Evolutionary conservation across 2,329 filamentous ascomycete species (phyloP).

Genomic region (Zarea fungicola): DNA sequence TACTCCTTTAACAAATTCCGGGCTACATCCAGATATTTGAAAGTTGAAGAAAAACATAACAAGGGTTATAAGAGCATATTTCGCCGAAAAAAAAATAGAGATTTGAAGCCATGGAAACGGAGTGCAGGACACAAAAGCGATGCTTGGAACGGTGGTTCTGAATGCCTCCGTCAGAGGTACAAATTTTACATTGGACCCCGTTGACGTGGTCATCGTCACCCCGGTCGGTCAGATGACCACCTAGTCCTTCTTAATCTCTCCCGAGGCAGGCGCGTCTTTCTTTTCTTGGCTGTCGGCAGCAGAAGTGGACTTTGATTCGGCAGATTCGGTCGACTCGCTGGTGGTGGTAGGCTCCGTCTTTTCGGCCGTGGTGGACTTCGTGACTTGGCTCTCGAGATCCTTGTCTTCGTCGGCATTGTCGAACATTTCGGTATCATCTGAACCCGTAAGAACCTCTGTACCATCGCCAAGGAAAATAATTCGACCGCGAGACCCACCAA

Average conservation of each 20-base stretch:
- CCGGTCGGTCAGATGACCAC: slow-evolving; percentile 20
- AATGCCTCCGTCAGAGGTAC: not conserved
- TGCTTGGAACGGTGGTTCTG: not conserved
- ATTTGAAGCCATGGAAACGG: slow-evolving; percentile 1
- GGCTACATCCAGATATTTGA: slow-evolving; percentile 3
- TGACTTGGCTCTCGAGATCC: slow-evolving; percentile 78
- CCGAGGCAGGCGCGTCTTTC: slow-evolving; percentile 9
- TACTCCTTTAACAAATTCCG: slow-evolving; percentile 7
- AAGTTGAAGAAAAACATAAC: not conserved
- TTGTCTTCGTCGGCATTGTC: slow-evolving; percentile 81
- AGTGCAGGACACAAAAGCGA: slow-evolving; percentile 10
- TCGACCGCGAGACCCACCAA: slow-evolving; percentile 70
- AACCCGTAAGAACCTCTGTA: slow-evolving; percentile 84
- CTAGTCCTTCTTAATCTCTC: slow-evolving; percentile 34
- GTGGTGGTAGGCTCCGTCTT: slow-evolving; percentile 16
- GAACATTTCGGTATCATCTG: slow-evolving; percentile 89
- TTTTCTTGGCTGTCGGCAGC: slow-evolving; percentile 4
- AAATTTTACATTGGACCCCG: slow-evolving; percentile 16
- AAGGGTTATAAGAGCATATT: slow-evolving; percentile 10
- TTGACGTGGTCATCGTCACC: slow-evolving; percentile 12
- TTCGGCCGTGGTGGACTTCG: slow-evolving; percentile 44
- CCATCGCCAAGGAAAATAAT: slow-evolving; percentile 95
- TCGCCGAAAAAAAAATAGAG: slow-evolving; percentile 9
- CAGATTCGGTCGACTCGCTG: slow-evolving; percentile 5
- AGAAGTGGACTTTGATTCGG: slow-evolving; percentile 12